Base-by-base conservation (phyloP, 2,329 filamentous ascomycete species). In the Rugonectria rugulosa region DNA sequence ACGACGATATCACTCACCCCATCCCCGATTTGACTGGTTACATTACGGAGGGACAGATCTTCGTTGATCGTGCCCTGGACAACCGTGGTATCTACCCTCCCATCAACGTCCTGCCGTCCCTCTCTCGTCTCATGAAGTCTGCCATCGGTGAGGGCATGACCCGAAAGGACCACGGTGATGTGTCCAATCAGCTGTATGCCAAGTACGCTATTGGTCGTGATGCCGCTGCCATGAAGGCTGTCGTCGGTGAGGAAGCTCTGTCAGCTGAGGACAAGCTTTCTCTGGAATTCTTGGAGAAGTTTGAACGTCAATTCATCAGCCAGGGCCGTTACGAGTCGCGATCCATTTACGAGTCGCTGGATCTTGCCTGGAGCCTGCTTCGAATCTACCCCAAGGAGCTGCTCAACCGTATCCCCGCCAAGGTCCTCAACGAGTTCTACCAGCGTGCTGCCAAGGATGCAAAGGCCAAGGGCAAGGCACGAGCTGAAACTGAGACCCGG, bases 151-250 rank as follows among this genome's bases (percentile, higher is more conserved):
- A 98, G 79, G 92, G 92, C 63, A 94, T 93, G 84, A 99, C 95
- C 21, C 90, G 95, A 70, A 93, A 91, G 77, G 96, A 99, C 71
- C 95, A 99, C 78, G 91, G 92, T 67, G 95, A 99, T 79, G 95
- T 99, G 45, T 99, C 95, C 66, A 99, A 99, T 83, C 95, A 99
- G 83, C 86, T 99, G 63, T 99, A 99, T 76, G 95, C 95, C 79
- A 99, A 99, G 80, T 99, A 99, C 75, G 95, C 95, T 76, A 98
- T 99, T 73, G 95, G 95, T 73, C 93, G 94, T 84, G 95, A 99
- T 71, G 95, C 95, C 17, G 94, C 96, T 31, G 90, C 92, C 74
- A 99, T 99, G 95, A 99, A 98, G 82, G 95, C 95, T 59, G 95
- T 99, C 75, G 95, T 99, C 56, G 95, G 95, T 79, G 96, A 99